Evolutionary conservation across 78 protist species (phyloP).

Genomic region (Dictyostelium brefeldianum): DNA sequence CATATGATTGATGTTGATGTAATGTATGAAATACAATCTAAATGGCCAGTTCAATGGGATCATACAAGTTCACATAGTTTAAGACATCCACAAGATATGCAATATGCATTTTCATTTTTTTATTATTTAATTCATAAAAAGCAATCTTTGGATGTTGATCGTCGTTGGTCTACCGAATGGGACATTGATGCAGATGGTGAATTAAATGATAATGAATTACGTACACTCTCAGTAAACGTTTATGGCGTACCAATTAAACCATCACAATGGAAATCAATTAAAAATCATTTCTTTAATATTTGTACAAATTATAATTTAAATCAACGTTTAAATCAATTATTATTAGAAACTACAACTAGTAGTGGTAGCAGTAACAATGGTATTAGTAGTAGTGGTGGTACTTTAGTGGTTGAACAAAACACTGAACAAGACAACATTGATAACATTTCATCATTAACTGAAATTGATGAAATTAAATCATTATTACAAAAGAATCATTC

Average conservation of each 20-base stretch:
- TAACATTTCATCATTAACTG: not conserved
- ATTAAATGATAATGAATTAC: slow-evolving; percentile 81
- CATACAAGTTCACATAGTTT: slow-evolving; percentile 91
- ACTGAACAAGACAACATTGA: not conserved
- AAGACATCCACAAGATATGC: slow-evolving; percentile 92
- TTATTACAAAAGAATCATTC: not conserved
- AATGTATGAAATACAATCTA: slow-evolving; percentile 87
- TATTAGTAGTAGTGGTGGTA: not conserved
- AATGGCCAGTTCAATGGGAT: slow-evolving; percentile 90
- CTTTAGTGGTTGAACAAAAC: too few relatives aligned
- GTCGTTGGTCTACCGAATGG: slow-evolving; percentile 52
- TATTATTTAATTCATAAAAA: slow-evolving; percentile 89
- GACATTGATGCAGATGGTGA: slow-evolving; percentile 87
- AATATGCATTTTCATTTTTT: slow-evolving; percentile 94
- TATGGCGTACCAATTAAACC: slow-evolving; percentile 54
- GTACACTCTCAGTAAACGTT: slow-evolving; percentile 74
- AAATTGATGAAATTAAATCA: too few relatives aligned
- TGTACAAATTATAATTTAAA: not conserved
- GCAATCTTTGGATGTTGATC: not conserved
- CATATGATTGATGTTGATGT: slow-evolving; percentile 92
- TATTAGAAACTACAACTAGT: too few relatives aligned
- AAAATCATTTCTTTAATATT: not conserved
- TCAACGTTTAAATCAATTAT: too few relatives aligned
- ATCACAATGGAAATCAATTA: slow-evolving; percentile 2
- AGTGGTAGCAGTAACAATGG: not conserved